These are phyloP conservation scores for Mycena chlorophos DNA, from an alignment of 768 basidiomycete genomes.

Conservation along the genomic window DNA sequence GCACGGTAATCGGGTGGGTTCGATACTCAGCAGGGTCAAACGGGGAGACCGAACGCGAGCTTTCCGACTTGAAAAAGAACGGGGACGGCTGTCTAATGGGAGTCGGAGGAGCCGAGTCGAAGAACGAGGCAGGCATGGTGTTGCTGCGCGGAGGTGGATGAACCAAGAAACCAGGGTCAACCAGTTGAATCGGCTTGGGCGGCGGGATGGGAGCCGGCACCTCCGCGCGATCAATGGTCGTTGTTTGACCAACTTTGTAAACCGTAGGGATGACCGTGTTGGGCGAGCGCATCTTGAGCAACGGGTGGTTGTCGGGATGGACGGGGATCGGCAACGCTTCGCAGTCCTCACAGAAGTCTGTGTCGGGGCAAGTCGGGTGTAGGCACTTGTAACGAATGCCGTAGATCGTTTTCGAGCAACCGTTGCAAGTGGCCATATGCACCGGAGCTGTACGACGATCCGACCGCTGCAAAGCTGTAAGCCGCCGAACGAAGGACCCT, in stretches of 20 bases:
- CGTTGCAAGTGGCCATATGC: constrained; percentile 66
- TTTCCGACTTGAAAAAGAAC: constrained; percentile 24
- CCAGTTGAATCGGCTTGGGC: constrained; percentile 6
- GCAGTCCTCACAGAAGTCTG: constrained; percentile 77
- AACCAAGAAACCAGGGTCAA: constrained; percentile 20
- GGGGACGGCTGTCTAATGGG: constrained; percentile 22
- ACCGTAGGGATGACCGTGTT: constrained; percentile 51
- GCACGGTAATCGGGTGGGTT: constrained; percentile 1
- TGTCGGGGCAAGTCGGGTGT: constrained; percentile 75
- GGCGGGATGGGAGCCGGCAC: constrained; percentile 9
- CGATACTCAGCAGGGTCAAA: constrained; percentile 3
- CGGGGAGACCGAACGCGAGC: constrained; percentile 21
- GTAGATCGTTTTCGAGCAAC: constrained; percentile 54
- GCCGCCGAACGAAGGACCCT: background rate
- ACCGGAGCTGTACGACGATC: constrained; percentile 17
- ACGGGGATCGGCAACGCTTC: constrained; percentile 78
- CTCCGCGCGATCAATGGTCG: constrained; percentile 20
- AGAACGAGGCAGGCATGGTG: constrained; percentile 20
- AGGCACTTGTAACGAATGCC: constrained; percentile 86
- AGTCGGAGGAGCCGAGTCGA: constrained; percentile 11
- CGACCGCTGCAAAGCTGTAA: constrained; percentile 25
- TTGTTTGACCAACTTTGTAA: constrained; percentile 31
- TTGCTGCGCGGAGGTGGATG: constrained; percentile 21
- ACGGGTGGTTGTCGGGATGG: constrained; percentile 68
- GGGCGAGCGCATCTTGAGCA: constrained; percentile 69